Conservation (phyloP, 768 basidiomycete genomes). For the Tylopilus cervinicoccineus region DNA sequence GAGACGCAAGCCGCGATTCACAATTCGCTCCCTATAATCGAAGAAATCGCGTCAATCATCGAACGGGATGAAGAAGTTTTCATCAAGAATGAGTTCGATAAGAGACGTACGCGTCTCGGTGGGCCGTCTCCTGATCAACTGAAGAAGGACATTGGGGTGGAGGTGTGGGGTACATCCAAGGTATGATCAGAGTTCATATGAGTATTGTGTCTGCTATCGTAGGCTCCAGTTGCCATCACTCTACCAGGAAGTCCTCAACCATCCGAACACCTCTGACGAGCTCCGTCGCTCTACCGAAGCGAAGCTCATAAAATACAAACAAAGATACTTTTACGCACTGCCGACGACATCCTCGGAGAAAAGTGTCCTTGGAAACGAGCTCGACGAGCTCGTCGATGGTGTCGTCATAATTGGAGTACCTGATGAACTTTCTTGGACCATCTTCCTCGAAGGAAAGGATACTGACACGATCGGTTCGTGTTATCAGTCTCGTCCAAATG, state of each 20-base stretch:
- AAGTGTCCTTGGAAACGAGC: conserved; percentile 46
- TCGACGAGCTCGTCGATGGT: conserved; percentile 72
- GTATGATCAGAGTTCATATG: conserved; percentile 32
- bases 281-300: conserved; percentile 74
- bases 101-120: conserved; percentile 72
- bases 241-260: conserved; percentile 78
- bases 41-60: conserved; percentile 63
- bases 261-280: conserved; percentile 74
- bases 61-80: conserved; percentile 60
- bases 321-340: conserved; percentile 57
- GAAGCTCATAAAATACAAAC: conserved; percentile 65
- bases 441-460: conserved; percentile 74
- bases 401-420: conserved; percentile 70
- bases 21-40: conserved; percentile 64
- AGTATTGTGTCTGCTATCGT: conserved; percentile 8
- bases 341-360: conserved; percentile 46
- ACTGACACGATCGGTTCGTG: conserved; percentile 58
- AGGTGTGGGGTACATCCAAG: conserved; percentile 58
- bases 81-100: conserved; percentile 67
- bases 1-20: conserved; percentile 59
- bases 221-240: conserved; percentile 58
- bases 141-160: conserved; percentile 59
- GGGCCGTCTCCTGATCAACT: conserved; percentile 57
- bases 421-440: conserved; percentile 80
- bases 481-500: not conserved